Evolutionary conservation across 2,329 filamentous ascomycete species (phyloP).

Genomic region (Epichloe baconii): DNA sequence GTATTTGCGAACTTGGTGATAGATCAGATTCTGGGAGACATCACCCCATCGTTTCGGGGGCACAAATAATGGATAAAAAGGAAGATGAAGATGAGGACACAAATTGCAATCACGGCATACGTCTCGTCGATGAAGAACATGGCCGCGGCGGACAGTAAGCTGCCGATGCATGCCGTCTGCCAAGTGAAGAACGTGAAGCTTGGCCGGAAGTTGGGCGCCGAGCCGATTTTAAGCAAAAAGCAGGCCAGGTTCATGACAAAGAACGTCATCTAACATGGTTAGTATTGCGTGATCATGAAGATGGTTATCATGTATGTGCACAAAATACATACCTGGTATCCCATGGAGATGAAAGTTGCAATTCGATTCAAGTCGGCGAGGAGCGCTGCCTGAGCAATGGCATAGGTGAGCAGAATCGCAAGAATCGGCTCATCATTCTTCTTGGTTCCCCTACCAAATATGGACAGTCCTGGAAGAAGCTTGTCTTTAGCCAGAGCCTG

Average conservation of each 20-base stretch:
- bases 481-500: constrained; percentile 72
- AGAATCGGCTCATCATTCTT: constrained; percentile 61
- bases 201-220: constrained; percentile 77
- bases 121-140: constrained; percentile 87
- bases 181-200: constrained; percentile 84
- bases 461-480: constrained; percentile 59
- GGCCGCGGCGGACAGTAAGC: constrained; percentile 60
- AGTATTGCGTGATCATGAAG: not conserved
- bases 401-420: constrained; percentile 64
- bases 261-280: constrained; percentile 59
- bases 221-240: constrained; percentile 74
- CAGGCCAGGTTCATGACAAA: constrained; percentile 80
- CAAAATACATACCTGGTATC: constrained; percentile 48
- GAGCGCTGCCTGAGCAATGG: constrained; percentile 65
- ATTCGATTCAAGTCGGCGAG: constrained; percentile 79
- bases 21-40: constrained; percentile 80
- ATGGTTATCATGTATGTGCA: no score
- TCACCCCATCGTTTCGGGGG: constrained; percentile 80
- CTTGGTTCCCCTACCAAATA: constrained; percentile 63
- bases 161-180: constrained; percentile 65
- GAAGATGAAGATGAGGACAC: constrained; percentile 63
- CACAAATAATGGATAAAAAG: constrained; percentile 74
- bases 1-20: constrained; percentile 76
- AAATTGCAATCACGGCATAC: constrained; percentile 64
- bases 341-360: constrained; percentile 81